phyloP scores from a whole-genome alignment of 176 grass and related monocot species.

The Calamus simplicifolius region DNA sequence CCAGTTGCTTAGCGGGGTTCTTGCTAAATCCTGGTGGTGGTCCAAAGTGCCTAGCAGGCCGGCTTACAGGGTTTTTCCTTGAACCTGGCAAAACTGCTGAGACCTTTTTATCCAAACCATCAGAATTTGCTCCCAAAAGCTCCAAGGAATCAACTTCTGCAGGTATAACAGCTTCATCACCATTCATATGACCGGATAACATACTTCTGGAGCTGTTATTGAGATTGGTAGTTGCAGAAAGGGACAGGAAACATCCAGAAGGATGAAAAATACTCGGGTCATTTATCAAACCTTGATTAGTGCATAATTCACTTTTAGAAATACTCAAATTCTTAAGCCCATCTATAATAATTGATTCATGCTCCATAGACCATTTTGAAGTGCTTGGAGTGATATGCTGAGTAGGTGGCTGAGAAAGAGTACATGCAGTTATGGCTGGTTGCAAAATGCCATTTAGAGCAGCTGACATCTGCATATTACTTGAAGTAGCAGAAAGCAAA shows the following conservation, averaged over 20 bases:
- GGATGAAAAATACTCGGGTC: conserved; percentile 38
- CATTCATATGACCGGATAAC: conserved; percentile 29
- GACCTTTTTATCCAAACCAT: conserved; percentile 28
- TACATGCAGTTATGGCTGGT: background rate
- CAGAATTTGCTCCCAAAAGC: conserved; percentile 27
- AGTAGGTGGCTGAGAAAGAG: conserved; percentile 20
- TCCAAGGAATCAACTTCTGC: conserved; percentile 41
- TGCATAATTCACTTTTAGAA: conserved; percentile 39
- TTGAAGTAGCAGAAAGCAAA: conserved; percentile 28
- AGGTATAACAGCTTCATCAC: conserved; percentile 31
- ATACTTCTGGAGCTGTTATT: conserved; percentile 2
- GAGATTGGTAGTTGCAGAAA: conserved; percentile 27
- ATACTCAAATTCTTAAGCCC: conserved; percentile 42
- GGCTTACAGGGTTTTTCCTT: conserved; percentile 77
- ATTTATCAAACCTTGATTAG: conserved; percentile 32
- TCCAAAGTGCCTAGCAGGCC: conserved; percentile 54
- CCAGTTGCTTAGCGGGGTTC: conserved; percentile 37
- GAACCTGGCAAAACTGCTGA: conserved; percentile 25
- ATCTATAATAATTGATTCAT: conserved; percentile 33
- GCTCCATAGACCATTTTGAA: conserved; percentile 33
- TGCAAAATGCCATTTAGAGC: conserved; percentile 26
- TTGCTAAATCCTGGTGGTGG: conserved; percentile 82
- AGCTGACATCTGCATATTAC: conserved; percentile 18
- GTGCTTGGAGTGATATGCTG: conserved; percentile 20
- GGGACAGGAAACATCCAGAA: conserved; percentile 17